Percentiles rank a stretch among this genome's conserved stretches.
Evolutionary conservation across 768 basidiomycete species (phyloP).

Genomic region (Lyophyllum decastes): DNA sequence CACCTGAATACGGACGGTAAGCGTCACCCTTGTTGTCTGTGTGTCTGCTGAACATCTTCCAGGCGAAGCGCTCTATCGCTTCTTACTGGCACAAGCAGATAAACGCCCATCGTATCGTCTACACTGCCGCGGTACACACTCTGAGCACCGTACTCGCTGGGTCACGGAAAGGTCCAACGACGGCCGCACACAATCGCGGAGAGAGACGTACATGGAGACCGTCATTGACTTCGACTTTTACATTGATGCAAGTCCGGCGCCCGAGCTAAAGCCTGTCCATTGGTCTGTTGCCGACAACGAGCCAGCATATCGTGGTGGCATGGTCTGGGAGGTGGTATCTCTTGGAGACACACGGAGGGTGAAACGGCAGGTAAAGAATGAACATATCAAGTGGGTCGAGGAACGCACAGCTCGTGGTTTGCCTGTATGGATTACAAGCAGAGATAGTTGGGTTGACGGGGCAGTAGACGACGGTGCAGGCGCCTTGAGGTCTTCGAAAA

Average conservation of each 20-base stretch:
- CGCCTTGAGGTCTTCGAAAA: conserved; percentile 53
- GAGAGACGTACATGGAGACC: conserved; percentile 50
- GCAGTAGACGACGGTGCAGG: conserved; percentile 8
- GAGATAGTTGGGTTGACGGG: conserved; percentile 19
- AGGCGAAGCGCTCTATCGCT: conserved; percentile 73
- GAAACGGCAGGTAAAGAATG: conserved; percentile 39
- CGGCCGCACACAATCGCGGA: conserved; percentile 30
- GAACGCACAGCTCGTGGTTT: conserved; percentile 50
- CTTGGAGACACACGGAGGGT: conserved; percentile 36
- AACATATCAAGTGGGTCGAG: conserved; percentile 42
- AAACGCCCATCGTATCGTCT: conserved; percentile 43
- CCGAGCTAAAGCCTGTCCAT: conserved; percentile 39
- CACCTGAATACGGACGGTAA: conserved; percentile 69
- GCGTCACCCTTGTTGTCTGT: conserved; percentile 11
- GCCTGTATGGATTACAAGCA: conserved; percentile 42
- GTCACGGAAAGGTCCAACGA: conserved; percentile 30
- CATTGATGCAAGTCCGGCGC: conserved; percentile 47
- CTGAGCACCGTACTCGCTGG: conserved; percentile 44
- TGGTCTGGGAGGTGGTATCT: conserved; percentile 51
- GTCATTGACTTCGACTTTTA: conserved; percentile 65
- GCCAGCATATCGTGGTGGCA: conserved; percentile 60
- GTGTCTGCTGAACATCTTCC: conserved; percentile 4
- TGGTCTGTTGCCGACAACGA: conserved; percentile 60
- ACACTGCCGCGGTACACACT: conserved; percentile 51
- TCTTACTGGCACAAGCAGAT: conserved; percentile 55